Conservation (phyloP, 2,329 filamentous ascomycete genomes). For the Scedosporium dehoogii region DNA sequence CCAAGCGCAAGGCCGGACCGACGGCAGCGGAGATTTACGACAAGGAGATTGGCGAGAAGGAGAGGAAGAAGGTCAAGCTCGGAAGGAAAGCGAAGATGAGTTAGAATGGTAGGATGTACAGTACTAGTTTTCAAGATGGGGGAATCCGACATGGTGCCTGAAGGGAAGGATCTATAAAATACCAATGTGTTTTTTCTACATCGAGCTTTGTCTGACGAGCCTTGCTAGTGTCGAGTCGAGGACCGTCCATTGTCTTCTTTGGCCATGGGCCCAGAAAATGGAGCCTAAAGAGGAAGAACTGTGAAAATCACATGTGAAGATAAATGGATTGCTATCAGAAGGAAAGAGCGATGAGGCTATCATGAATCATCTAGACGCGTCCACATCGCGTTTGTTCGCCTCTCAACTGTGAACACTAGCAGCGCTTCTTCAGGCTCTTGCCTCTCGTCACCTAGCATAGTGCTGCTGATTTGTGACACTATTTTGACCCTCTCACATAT, state of each 20-base stretch:
- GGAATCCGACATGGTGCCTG: neutral
- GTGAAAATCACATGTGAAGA: neutral
- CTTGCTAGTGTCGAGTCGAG: too few relatives aligned
- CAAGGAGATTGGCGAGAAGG: constrained; percentile 44
- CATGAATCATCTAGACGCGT: neutral
- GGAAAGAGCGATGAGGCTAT: neutral
- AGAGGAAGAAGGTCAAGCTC: constrained; percentile 47
- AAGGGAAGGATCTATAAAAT: neutral
- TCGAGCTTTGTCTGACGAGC: neutral
- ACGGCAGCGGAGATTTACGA: constrained; percentile 55
- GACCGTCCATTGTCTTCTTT: too few relatives aligned
- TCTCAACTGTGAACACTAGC: neutral
- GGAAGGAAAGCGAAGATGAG: constrained; percentile 20
- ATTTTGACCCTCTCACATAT: too few relatives aligned
- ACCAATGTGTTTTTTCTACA: neutral
- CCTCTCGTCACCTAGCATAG: neutral
- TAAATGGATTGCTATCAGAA: neutral
- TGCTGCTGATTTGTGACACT: neutral
- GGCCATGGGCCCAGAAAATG: too few relatives aligned
- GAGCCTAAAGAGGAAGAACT: too few relatives aligned
- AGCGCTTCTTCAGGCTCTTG: neutral
- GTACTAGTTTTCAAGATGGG: neutral
- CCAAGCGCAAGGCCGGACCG: constrained; percentile 61
- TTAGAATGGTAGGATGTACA: neutral
- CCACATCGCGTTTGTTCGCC: neutral